Base-by-base conservation (phyloP, 2,329 filamentous ascomycete genomes). In the Aspergillus calidoustus region DNA sequence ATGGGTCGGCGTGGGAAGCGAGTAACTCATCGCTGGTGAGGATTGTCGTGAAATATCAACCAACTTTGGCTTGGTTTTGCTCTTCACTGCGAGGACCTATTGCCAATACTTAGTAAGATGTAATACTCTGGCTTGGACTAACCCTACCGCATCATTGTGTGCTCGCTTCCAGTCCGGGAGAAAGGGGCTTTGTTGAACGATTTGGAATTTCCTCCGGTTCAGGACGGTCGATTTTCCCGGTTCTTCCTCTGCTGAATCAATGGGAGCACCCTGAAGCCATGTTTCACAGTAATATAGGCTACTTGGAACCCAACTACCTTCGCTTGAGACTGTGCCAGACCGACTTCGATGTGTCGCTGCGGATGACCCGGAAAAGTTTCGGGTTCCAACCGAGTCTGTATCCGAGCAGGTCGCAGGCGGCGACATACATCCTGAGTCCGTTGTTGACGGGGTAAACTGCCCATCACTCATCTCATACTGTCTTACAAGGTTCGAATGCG, bases 1-100 rank as follows among this genome's bases (percentile, higher is more conserved):
- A 15, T 70, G 68, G 9, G 67, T 67, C 28, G 69, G 67, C 7
- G 69, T 71, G 5, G 70, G 69, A 11, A 70, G 60, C 28, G 69
- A 62, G 60, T 65, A 57, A 56, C 69, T 65, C 60, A 72, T 73
- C 4, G 68, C 64, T 9, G 69, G 70, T 8, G 72, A 76, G 3
- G 76, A 74, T 43, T 76, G 75, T 53, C 74, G 71, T 17, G 76
- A 74, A 23, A 78, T 77, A 23, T 78, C 74, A 13, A 78, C 76
- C 5, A 78, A 64, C 54, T 75, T 77, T 2, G 76, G 76, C 49
- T 75, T 75, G 7, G 69, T 72, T 64, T 72, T 78, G 59, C 72
- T 77, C 23, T 74, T 74, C 31, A 78, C 70, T 8, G 72, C 72
- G 50, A 75, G 72, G 56, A 70, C 69, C 74, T 77, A 54, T 5